A percentile compares a stretch with the other conserved stretches of the same genome.
Conservation (phyloP, 345 rosid species). For the Gossypioides kirkii region DNA sequence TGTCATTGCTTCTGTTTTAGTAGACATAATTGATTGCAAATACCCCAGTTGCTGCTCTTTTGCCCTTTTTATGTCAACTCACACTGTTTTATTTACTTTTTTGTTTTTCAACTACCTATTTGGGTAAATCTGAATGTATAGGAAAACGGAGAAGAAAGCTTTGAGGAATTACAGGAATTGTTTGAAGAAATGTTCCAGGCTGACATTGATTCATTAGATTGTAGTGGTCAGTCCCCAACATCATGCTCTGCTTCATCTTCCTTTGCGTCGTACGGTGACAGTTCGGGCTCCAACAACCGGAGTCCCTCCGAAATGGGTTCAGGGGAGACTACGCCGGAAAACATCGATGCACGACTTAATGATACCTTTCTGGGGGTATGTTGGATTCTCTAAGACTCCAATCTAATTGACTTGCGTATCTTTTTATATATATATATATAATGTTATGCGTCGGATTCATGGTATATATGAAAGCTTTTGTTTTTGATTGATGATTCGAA, state of each 20-base stretch:
- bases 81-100: neutral
- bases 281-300: slow-evolving; percentile 34
- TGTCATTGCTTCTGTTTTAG: neutral
- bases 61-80: neutral
- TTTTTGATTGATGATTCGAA: slow-evolving; percentile 20
- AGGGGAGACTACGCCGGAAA: slow-evolving; percentile 16
- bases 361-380: slow-evolving; percentile 71
- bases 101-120: neutral
- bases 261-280: slow-evolving; percentile 33
- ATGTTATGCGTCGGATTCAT: too few relatives aligned
- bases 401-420: neutral
- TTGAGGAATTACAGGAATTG: slow-evolving; percentile 65
- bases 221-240: slow-evolving; percentile 18
- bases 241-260: slow-evolving; percentile 34
- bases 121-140: slow-evolving; percentile 20
- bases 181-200: slow-evolving; percentile 75
- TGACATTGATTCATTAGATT: slow-evolving; percentile 35
- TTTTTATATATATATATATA: neutral
- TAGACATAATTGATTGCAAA: slow-evolving; percentile 13
- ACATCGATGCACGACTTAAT: slow-evolving; percentile 32
- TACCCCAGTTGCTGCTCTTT: slow-evolving; percentile 1
- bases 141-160: slow-evolving; percentile 61
- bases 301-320: slow-evolving; percentile 34
- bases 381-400: neutral
- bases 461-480: neutral